Percentiles rank a stretch among this genome's conserved stretches.
Evolutionary conservation across 2,329 filamentous ascomycete genomes (phyloP).

Genomic region (Macrophomina phaseolina): DNA sequence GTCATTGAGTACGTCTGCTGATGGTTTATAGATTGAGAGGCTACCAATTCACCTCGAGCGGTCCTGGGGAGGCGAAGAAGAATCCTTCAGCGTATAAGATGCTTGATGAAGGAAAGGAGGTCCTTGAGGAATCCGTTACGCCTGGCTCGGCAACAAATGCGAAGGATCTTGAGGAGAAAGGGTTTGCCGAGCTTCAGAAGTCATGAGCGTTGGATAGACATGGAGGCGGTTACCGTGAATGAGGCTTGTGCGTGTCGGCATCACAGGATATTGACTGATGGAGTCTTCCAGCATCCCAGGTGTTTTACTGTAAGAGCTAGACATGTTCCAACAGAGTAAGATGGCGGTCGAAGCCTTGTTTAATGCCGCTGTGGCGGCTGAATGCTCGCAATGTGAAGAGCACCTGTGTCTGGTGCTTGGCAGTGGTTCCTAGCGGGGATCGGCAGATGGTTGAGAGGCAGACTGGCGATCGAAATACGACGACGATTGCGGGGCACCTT

Average conservation of each 20-base stretch:
- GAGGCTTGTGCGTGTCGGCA: too few relatives aligned
- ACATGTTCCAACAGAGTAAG: too few relatives aligned
- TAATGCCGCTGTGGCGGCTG: background rate
- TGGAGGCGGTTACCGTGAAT: too few relatives aligned
- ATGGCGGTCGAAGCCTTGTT: too few relatives aligned
- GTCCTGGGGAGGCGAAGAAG: slow-evolving; percentile 27
- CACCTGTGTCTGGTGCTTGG: background rate
- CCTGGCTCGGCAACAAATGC: slow-evolving; percentile 17
- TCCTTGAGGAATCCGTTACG: slow-evolving; percentile 21
- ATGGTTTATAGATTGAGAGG: slow-evolving; percentile 19
- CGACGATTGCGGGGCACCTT: background rate
- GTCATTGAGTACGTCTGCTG: background rate
- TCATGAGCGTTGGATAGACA: background rate
- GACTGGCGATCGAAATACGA: background rate
- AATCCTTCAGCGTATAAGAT: slow-evolving; percentile 28
- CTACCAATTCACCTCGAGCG: slow-evolving; percentile 28
- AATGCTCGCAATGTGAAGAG: background rate
- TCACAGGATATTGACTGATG: too few relatives aligned
- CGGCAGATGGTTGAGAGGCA: background rate
- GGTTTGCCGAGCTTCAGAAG: slow-evolving; percentile 27
- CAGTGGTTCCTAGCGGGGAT: background rate
- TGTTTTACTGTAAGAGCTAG: too few relatives aligned
- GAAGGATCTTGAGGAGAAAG: slow-evolving; percentile 30
- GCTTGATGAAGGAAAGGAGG: slow-evolving; percentile 26
- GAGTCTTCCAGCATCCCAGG: too few relatives aligned